phyloP scores from a whole-genome alignment of 768 basidiomycete genomes.

The Austroboletus eburneus region DNA sequence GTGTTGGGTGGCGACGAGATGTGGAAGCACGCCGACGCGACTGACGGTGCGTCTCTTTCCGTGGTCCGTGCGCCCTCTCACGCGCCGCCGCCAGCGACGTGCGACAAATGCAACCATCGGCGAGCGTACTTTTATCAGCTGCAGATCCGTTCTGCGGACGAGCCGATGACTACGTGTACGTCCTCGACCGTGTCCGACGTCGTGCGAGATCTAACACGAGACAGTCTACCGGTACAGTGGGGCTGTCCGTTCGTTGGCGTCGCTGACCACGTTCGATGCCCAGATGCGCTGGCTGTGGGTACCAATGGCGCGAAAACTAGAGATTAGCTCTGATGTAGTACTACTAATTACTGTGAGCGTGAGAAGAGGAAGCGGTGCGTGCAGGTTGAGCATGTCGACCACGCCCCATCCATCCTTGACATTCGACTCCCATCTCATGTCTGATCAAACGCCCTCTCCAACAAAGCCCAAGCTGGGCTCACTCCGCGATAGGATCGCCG shows the following conservation, averaged over 20 bases:
- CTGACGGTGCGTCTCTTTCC: constrained; percentile 49
- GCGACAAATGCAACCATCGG: constrained; percentile 78
- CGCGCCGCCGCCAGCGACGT: constrained; percentile 39
- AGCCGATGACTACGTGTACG: constrained; percentile 68
- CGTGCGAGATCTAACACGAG: constrained; percentile 1
- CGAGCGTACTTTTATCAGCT: constrained; percentile 93
- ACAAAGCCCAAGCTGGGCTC: constrained; percentile 69
- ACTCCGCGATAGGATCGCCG: constrained; percentile 83
- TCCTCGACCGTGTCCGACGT: not conserved
- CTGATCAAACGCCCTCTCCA: constrained; percentile 50
- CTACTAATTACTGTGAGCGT: constrained; percentile 11
- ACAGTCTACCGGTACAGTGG: constrained; percentile 58
- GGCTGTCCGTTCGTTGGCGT: not conserved
- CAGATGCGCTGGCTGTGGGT: constrained; percentile 60
- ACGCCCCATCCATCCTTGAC: constrained; percentile 14
- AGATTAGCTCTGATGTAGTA: no score
- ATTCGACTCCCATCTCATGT: constrained; percentile 42
- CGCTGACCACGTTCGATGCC: not conserved
- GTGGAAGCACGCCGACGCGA: constrained; percentile 93
- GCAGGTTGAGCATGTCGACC: constrained; percentile 15
- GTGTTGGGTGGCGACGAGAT: constrained; percentile 91
- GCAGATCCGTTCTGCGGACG: constrained; percentile 92
- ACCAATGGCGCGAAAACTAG: constrained; percentile 70
- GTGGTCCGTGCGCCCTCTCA: not conserved
- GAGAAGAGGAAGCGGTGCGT: constrained; percentile 14